Evolutionary conservation across 257 asterid genomes (phyloP).

Genomic region (Pogostemon cablin): DNA sequence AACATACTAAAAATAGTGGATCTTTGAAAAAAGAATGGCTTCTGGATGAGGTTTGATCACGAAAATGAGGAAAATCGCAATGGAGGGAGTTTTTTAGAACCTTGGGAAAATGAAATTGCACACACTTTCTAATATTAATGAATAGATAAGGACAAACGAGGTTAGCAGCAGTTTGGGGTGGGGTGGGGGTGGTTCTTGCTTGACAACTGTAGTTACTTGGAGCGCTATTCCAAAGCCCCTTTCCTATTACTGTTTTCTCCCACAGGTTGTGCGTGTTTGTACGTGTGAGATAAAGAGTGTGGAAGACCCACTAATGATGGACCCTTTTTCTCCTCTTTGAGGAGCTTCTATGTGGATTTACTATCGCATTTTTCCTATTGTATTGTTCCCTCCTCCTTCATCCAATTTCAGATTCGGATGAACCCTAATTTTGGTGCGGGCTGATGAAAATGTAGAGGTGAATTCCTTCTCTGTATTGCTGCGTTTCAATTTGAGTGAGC

Average conservation of each 20-base stretch:
- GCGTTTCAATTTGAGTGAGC: background rate
- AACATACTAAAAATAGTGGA: slow-evolving; percentile 19
- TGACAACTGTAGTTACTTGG: slow-evolving; percentile 43
- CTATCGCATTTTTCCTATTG: background rate
- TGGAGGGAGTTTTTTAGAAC: slow-evolving; percentile 35
- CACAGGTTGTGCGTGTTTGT: slow-evolving; percentile 32
- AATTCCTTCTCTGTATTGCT: background rate
- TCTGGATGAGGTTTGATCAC: too few relatives aligned
- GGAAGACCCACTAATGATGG: slow-evolving; percentile 24
- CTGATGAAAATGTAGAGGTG: slow-evolving; percentile 44
- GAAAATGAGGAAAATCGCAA: slow-evolving; percentile 7
- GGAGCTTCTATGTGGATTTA: slow-evolving; percentile 21
- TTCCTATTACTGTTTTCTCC: background rate
- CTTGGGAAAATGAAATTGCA: slow-evolving; percentile 8
- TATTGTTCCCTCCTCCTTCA: background rate
- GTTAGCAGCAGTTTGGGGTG: slow-evolving; percentile 28
- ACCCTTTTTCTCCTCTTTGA: slow-evolving; percentile 16
- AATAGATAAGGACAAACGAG: slow-evolving; percentile 43
- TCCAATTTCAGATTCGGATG: slow-evolving; percentile 32
- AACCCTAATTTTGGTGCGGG: slow-evolving; percentile 41
- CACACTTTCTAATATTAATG: background rate
- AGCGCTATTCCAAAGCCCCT: slow-evolving; percentile 38
- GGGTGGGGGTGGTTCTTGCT: slow-evolving; percentile 30
- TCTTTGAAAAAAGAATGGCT: background rate
- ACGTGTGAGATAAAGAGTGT: slow-evolving; percentile 35